Evolutionary conservation across 2,329 filamentous ascomycete species (phyloP).

Genomic region (Diplodia scrobiculata): DNA sequence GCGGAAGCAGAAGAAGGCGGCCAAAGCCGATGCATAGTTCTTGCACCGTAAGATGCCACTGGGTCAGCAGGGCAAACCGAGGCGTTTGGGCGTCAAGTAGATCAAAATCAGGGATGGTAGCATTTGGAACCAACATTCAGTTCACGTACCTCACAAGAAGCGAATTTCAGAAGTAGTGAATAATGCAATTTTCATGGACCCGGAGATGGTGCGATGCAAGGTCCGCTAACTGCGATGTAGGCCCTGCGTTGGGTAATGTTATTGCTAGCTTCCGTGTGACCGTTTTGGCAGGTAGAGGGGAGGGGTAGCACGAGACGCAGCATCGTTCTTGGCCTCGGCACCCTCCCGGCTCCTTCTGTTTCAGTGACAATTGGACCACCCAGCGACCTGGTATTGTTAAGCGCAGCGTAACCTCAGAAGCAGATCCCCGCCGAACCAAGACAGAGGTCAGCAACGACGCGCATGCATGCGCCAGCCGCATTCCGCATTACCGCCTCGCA

Average conservation of each 20-base stretch:
- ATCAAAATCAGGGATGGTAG: conserved; percentile 2
- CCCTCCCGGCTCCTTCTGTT: background rate
- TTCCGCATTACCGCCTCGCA: background rate
- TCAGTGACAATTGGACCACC: conserved; percentile 6
- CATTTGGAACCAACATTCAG: conserved; percentile 3
- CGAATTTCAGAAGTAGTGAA: background rate
- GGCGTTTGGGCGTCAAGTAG: conserved; percentile 28
- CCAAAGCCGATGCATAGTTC: conserved; percentile 31
- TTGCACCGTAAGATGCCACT: conserved; percentile 1
- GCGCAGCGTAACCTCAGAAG: conserved; percentile 17
- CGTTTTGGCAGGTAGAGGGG: background rate
- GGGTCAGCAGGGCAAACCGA: conserved; percentile 23
- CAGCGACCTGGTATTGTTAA: background rate
- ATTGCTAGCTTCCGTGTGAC: background rate
- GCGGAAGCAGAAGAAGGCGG: conserved; percentile 54
- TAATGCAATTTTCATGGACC: background rate
- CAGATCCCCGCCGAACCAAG: conserved; percentile 6
- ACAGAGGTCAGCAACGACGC: background rate
- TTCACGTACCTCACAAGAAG: conserved; percentile 3
- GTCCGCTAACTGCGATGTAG: too few species aligned
- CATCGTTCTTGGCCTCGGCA: conserved; percentile 2
- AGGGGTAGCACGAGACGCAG: conserved; percentile 1
- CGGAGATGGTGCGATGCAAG: background rate
- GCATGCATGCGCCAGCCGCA: background rate
- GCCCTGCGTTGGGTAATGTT: background rate